Percentiles rank a stretch among this genome's conserved stretches.
phyloP scores from a whole-genome alignment of 2,329 filamentous ascomycete species.

The Verticillium nonalfalfae region DNA sequence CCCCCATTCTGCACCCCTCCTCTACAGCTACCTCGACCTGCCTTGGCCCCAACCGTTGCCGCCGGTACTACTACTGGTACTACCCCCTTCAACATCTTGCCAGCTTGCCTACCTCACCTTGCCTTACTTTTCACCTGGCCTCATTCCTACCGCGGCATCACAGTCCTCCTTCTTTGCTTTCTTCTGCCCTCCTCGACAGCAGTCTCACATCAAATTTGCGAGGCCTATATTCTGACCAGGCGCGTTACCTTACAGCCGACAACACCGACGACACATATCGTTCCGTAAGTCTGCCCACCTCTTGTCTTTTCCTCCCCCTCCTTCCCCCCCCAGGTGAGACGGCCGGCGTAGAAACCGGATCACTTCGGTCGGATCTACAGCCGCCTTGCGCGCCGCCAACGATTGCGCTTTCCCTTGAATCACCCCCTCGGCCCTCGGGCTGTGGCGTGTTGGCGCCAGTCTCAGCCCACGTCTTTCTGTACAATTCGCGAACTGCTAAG shows the following conservation, averaged over 20 bases:
- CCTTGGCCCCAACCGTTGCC: constrained; percentile 10
- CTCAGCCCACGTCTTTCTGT: background rate
- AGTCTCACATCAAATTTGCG: background rate
- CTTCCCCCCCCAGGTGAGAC: background rate
- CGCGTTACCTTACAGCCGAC: constrained; percentile 38
- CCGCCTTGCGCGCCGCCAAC: background rate
- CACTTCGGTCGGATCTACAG: background rate
- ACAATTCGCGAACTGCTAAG: background rate
- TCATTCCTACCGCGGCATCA: background rate
- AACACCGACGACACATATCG: constrained; percentile 56
- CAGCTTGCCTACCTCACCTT: background rate
- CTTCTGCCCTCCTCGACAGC: background rate
- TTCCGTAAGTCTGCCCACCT: constrained; percentile 40
- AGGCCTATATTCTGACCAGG: background rate
- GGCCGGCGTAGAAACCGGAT: background rate
- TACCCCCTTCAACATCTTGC: constrained; percentile 1
- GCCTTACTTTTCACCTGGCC: background rate
- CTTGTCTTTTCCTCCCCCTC: background rate
- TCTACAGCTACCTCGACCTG: constrained; percentile 9
- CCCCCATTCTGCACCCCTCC: constrained; percentile 24
- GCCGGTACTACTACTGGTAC: constrained; percentile 4
- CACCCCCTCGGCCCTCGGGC: background rate
- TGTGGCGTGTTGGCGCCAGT: background rate
- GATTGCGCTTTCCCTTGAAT: background rate
- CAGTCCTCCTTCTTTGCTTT: background rate